Conservation (phyloP, 352 stramenopile genomes). For the Stramenopiles sp. region DNA sequence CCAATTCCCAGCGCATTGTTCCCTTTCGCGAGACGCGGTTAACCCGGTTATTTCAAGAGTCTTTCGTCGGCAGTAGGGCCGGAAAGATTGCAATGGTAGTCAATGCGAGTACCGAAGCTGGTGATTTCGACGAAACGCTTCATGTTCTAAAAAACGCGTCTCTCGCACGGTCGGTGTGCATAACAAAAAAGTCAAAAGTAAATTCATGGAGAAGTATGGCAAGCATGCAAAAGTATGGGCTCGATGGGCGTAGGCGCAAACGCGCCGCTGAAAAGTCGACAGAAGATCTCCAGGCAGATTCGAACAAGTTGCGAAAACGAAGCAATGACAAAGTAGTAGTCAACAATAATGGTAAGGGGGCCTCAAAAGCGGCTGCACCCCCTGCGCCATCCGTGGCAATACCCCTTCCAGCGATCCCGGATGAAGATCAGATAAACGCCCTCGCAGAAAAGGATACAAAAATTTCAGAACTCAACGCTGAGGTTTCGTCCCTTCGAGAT, state of each 20-base stretch:
- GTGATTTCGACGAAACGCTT: slow-evolving; percentile 87
- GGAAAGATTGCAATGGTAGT: slow-evolving; percentile 85
- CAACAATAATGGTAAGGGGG: neutral
- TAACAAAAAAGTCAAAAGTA: neutral
- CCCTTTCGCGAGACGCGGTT: slow-evolving; percentile 92
- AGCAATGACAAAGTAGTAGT: neutral
- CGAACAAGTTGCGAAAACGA: neutral
- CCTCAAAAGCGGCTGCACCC: neutral
- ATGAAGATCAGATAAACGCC: neutral
- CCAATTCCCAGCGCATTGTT: slow-evolving; percentile 55
- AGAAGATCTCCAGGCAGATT: neutral
- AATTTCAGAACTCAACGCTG: neutral
- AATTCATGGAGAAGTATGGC: slow-evolving; percentile 6
- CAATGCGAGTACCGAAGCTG: slow-evolving; percentile 69
- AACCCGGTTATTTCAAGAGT: slow-evolving; percentile 80
- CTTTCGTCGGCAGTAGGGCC: slow-evolving; percentile 52
- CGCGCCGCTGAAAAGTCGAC: neutral
- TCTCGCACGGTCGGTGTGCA: slow-evolving; percentile 30
- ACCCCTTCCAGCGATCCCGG: too few relatives aligned
- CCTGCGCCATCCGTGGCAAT: neutral
- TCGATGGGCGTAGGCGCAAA: neutral
- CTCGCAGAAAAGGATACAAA: neutral
- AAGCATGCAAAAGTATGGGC: neutral
- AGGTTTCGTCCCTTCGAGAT: neutral
- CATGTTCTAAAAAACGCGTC: slow-evolving; percentile 80